Percentiles rank a stretch among this genome's conserved stretches.
Evolutionary conservation across 2,329 filamentous ascomycete genomes (phyloP).

Genomic region (Fusarium tjaetaba): DNA sequence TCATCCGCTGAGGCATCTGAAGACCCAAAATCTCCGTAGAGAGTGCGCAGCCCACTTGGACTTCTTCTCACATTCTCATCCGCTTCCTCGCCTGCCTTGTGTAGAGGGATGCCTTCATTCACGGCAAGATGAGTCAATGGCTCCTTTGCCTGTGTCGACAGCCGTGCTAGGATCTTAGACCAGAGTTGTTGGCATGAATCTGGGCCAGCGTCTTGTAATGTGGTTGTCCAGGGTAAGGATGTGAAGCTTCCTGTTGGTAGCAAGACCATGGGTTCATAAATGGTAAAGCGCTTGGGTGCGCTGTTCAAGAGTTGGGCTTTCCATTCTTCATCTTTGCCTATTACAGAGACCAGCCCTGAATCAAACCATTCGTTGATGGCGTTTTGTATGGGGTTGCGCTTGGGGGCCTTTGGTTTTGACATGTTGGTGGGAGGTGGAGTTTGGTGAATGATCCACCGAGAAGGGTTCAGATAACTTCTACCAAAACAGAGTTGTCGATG

Average conservation of each 20-base stretch:
- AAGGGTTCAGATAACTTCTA: neutral
- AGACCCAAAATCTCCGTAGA: conserved; percentile 80
- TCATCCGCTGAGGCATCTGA: conserved; percentile 33
- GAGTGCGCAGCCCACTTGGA: conserved; percentile 73
- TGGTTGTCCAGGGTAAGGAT: conserved; percentile 50
- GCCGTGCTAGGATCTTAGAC: conserved; percentile 56
- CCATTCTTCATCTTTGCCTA: conserved; percentile 15
- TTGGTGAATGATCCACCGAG: conserved; percentile 1
- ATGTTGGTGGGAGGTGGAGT: conserved; percentile 37
- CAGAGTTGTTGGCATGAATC: conserved; percentile 54
- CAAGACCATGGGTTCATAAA: conserved; percentile 70
- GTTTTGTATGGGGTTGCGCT: conserved; percentile 45
- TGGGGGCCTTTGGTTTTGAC: conserved; percentile 39
- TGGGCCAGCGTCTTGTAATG: conserved; percentile 46
- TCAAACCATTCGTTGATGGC: conserved; percentile 47
- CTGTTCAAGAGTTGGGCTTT: conserved; percentile 49
- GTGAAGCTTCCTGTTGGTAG: conserved; percentile 68
- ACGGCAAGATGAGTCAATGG: conserved; percentile 66
- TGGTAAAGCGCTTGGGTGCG: conserved; percentile 67
- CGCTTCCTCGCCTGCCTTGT: conserved; percentile 39
- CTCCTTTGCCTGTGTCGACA: conserved; percentile 55
- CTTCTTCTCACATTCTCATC: conserved; percentile 77
- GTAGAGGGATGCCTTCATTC: conserved; percentile 69
- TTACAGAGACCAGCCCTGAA: conserved; percentile 9
- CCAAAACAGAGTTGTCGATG: neutral